Conservation (phyloP, 139 green algal species). For the Spirogloea muscicola region DNA sequence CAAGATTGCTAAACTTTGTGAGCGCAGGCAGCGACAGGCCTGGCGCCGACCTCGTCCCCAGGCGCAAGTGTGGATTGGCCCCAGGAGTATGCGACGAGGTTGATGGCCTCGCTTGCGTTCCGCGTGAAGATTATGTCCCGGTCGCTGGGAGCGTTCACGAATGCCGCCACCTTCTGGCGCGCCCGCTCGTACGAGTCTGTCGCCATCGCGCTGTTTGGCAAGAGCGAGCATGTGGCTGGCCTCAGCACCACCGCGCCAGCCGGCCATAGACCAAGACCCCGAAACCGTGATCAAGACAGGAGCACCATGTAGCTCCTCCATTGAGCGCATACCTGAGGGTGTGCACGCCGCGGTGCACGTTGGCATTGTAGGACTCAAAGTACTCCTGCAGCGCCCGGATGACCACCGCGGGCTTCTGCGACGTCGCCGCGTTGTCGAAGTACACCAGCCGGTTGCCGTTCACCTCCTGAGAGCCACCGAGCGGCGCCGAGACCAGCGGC, state of each 20-base stretch:
- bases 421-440: slow-evolving; percentile 95
- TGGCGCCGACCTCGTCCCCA: slow-evolving; percentile 95
- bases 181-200: slow-evolving; percentile 89
- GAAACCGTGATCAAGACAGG: no score
- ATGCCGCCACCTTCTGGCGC: slow-evolving; percentile 78
- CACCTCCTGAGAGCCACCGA: slow-evolving; percentile 20
- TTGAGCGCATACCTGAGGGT: slow-evolving; percentile 47
- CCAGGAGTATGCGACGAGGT: slow-evolving; percentile 95
- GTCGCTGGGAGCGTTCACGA: slow-evolving; percentile 64
- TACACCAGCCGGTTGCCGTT: slow-evolving; percentile 83
- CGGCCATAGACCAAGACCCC: no score
- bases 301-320: no score
- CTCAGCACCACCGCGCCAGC: no score
- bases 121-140: slow-evolving; percentile 91
- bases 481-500: not conserved
- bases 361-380: slow-evolving; percentile 88
- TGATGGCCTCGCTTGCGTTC: slow-evolving; percentile 95
- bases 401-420: slow-evolving; percentile 79
- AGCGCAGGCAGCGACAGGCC: no score
- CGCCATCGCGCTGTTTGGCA: slow-evolving; percentile 55
- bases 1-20: no score
- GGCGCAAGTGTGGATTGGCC: slow-evolving; percentile 69
- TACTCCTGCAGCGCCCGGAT: slow-evolving; percentile 73
- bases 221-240: no score
- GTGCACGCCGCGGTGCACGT: slow-evolving; percentile 89